These are phyloP conservation scores for Pleurotus cornucopiae DNA, from an alignment of 768 basidiomycete genomes.

Conservation along the genomic window DNA sequence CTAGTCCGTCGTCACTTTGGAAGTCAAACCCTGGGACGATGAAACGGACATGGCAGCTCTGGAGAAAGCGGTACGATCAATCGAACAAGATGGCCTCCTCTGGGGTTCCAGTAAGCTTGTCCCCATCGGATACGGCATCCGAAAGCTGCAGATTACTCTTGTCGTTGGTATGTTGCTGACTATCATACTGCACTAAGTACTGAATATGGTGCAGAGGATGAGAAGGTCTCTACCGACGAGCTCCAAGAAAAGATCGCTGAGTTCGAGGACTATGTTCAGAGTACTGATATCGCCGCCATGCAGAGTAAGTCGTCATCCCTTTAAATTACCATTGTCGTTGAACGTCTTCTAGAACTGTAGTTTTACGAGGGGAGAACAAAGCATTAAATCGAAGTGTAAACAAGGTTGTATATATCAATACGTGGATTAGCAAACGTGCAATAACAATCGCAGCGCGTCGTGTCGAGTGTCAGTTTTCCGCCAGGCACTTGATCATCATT, in stretches of 20 bases:
- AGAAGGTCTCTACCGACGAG: constrained; percentile 88
- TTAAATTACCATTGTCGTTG: neutral
- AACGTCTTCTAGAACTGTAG: neutral
- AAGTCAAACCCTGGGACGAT: constrained; percentile 99
- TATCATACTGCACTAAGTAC: neutral
- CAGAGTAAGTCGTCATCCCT: constrained; percentile 59
- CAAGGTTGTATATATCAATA: constrained; percentile 5
- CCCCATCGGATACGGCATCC: constrained; percentile 86
- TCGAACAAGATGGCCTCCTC: constrained; percentile 86
- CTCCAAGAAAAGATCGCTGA: constrained; percentile 88
- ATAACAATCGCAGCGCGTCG: no score
- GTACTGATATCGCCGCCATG: constrained; percentile 89
- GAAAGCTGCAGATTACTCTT: constrained; percentile 79
- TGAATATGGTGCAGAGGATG: constrained; percentile 67
- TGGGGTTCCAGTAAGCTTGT: constrained; percentile 96
- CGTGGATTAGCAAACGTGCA: no score
- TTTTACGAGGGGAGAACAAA: constrained; percentile 19
- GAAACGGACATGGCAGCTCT: constrained; percentile 94
- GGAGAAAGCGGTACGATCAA: constrained; percentile 79
- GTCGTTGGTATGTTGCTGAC: constrained; percentile 42
- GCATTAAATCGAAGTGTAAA: neutral
- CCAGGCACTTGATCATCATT: constrained; percentile 1
- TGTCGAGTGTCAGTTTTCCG: neutral
- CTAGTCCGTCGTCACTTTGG: constrained; percentile 95
- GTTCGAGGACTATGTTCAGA: constrained; percentile 87